Conservation (phyloP, 257 asterid genomes). For the Solanum neorickii region DNA sequence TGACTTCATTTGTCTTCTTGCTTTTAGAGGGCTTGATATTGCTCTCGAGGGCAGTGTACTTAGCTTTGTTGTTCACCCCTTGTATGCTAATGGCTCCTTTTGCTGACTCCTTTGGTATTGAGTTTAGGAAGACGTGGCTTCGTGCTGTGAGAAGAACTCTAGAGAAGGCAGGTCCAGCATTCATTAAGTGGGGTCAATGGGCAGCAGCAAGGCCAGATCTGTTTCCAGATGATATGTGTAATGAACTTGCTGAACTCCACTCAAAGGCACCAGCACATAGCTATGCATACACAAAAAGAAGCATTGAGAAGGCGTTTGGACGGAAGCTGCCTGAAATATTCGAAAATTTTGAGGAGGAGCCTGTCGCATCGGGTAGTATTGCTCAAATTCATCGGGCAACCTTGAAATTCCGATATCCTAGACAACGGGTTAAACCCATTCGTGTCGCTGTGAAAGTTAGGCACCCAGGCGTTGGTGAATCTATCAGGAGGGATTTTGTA, state of each 20-base stretch:
- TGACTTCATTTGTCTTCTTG: constrained; percentile 41
- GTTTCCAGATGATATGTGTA: constrained; percentile 63
- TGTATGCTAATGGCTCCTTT: constrained; percentile 77
- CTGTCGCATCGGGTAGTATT: constrained; percentile 83
- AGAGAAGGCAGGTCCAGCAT: constrained; percentile 91
- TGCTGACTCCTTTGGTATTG: constrained; percentile 51
- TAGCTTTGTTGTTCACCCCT: constrained; percentile 57
- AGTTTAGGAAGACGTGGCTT: constrained; percentile 66
- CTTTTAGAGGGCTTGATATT: constrained; percentile 59
- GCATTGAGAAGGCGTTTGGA: constrained; percentile 71
- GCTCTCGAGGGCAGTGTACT: constrained; percentile 49
- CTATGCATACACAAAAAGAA: constrained; percentile 58
- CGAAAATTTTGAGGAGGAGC: constrained; percentile 66
- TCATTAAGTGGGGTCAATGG: constrained; percentile 97
- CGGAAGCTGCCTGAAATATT: constrained; percentile 60
- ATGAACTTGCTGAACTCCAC: constrained; percentile 74
- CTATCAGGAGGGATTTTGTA: constrained; percentile 65
- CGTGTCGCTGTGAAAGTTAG: constrained; percentile 90
- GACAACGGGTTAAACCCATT: constrained; percentile 44
- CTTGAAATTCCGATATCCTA: constrained; percentile 52
- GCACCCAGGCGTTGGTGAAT: constrained; percentile 84
- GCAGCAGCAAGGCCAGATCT: constrained; percentile 93
- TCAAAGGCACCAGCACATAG: constrained; percentile 72
- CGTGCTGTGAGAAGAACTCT: constrained; percentile 49
- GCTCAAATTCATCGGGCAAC: constrained; percentile 86